These are phyloP conservation scores for Acmispon strigosus DNA, from an alignment of 306 rosid species.

Conservation along the genomic window DNA sequence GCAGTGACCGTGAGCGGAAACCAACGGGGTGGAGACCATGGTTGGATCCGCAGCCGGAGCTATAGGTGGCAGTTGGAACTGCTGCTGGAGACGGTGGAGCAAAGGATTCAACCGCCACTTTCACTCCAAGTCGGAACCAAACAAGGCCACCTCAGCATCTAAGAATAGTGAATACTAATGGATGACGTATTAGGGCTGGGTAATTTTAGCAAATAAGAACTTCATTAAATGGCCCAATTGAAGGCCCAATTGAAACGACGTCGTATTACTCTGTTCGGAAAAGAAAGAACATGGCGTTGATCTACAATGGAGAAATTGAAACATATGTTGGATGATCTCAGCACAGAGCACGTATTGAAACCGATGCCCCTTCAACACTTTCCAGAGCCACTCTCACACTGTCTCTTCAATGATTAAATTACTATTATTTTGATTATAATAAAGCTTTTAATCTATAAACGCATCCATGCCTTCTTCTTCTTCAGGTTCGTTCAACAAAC, in stretches of 20 bases:
- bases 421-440: not conserved
- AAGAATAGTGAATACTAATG: no score
- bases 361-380: conserved; percentile 38
- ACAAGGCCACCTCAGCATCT: no score
- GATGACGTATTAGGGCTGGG: no score
- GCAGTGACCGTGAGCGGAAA: no score
- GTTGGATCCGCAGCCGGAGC: no score
- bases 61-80: no score
- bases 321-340: not conserved
- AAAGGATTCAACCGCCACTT: no score
- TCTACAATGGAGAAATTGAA: conserved; percentile 7
- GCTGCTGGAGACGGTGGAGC: no score
- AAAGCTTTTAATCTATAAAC: not conserved
- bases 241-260: not conserved
- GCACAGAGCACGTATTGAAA: not conserved
- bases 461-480: conserved; percentile 25
- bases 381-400: conserved; percentile 29
- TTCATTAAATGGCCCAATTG: no score
- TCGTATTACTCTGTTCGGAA: not conserved
- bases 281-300: not conserved
- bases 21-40: no score
- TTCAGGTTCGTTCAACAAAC: conserved; percentile 21
- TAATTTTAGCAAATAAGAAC: no score
- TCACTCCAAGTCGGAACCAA: no score
- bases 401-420: not conserved